Conservation (phyloP, 1,284 basidiomycete species). For the Termitomyces sp. region DNA sequence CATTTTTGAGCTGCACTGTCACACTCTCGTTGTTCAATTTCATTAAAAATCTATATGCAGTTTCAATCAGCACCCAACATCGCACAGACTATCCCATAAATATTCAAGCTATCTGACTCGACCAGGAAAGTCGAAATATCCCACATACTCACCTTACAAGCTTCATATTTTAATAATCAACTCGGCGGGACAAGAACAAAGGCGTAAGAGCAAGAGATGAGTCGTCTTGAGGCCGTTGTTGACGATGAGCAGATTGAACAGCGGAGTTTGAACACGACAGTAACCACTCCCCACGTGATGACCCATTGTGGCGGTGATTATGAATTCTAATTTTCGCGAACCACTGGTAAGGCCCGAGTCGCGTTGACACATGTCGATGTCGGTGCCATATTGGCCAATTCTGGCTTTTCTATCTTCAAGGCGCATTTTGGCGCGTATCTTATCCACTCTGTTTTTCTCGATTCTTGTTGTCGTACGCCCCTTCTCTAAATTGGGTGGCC, state of each 20-base stretch:
- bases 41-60: slow-evolving; percentile 83
- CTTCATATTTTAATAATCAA: slow-evolving; percentile 30
- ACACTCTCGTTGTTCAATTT: slow-evolving; percentile 99
- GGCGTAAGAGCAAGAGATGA: neutral
- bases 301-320: neutral
- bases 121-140: neutral
- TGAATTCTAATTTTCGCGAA: neutral
- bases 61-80: slow-evolving; percentile 11
- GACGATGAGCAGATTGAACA: slow-evolving; percentile 9
- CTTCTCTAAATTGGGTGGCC: slow-evolving; percentile 37
- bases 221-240: slow-evolving; percentile 10
- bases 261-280: slow-evolving; percentile 12
- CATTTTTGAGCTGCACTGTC: slow-evolving; percentile 97
- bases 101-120: slow-evolving; percentile 7
- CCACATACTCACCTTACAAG: slow-evolving; percentile 34
- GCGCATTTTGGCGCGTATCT: slow-evolving; percentile 35
- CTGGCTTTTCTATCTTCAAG: slow-evolving; percentile 21
- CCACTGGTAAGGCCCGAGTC: neutral
- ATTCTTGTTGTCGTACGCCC: slow-evolving; percentile 36
- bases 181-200: slow-evolving; percentile 1
- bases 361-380: neutral
- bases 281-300: slow-evolving; percentile 1
- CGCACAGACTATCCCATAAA: neutral
- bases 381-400: neutral
- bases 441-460: slow-evolving; percentile 42